These are phyloP conservation scores for Calonectria pauciramosa DNA, from an alignment of 2,329 filamentous ascomycete genomes.

Conservation along the genomic window DNA sequence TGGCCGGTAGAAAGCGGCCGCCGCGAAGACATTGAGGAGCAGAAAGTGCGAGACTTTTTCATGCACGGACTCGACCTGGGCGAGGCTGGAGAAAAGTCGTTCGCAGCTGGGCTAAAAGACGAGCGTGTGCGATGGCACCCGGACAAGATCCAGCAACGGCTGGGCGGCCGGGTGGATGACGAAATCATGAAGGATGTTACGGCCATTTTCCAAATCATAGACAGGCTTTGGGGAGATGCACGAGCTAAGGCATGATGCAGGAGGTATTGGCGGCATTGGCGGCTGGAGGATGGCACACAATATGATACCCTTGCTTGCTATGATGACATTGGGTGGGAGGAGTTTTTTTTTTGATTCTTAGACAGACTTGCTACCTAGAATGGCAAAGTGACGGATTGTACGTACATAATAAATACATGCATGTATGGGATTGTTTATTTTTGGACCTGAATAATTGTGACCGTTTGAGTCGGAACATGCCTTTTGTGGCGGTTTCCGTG, in stretches of 20 bases:
- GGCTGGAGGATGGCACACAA: slow-evolving; percentile 3
- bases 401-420: not conserved
- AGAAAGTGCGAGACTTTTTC: slow-evolving; percentile 79
- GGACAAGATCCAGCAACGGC: slow-evolving; percentile 94
- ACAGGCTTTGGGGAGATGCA: slow-evolving; percentile 81
- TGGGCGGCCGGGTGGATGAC: slow-evolving; percentile 80
- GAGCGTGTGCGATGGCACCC: slow-evolving; percentile 97
- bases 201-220: slow-evolving; percentile 91
- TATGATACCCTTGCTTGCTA: slow-evolving; percentile 29
- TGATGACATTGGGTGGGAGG: not conserved
- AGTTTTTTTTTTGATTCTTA: not conserved
- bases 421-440: not conserved
- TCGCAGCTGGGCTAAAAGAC: slow-evolving; percentile 74
- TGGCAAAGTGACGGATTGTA: not conserved
- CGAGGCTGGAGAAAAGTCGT: slow-evolving; percentile 60
- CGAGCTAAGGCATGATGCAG: slow-evolving; percentile 50
- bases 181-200: slow-evolving; percentile 84
- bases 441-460: not conserved
- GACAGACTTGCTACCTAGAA: not conserved
- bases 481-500: not conserved
- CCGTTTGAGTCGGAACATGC: not conserved
- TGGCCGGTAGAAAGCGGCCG: slow-evolving; percentile 80
- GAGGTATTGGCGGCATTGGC: not conserved
- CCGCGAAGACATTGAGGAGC: slow-evolving; percentile 67
- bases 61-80: slow-evolving; percentile 60